phyloP scores from a whole-genome alignment of 441 rosid species.

The Gossypium davidsonii region DNA sequence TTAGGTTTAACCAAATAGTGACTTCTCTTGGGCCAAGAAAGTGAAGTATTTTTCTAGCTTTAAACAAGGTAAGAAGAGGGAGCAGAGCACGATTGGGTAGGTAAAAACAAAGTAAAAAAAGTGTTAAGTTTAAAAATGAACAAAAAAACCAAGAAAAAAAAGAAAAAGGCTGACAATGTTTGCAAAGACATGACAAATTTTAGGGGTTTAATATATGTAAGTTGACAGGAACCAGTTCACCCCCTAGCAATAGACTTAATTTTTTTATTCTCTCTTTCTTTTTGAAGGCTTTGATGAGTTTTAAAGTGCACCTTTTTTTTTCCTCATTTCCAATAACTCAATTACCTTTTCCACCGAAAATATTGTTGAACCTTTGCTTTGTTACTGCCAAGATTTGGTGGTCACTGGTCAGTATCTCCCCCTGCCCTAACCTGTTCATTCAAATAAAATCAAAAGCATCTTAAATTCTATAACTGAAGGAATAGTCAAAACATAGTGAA shows the following conservation, averaged over 20 bases:
- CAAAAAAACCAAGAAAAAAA: neutral
- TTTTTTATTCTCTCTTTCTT: neutral
- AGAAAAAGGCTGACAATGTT: slow-evolving; percentile 10
- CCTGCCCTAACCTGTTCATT: no score
- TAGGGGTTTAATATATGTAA: neutral
- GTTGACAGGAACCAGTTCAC: neutral
- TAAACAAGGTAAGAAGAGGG: neutral
- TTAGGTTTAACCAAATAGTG: no score
- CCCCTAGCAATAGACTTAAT: neutral
- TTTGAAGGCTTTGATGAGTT: neutral
- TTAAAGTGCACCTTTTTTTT: neutral
- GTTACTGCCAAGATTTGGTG: neutral
- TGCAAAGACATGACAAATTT: neutral
- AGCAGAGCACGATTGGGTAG: neutral
- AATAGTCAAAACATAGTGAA: no score
- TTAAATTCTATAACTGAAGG: no score
- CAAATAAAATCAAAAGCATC: no score
- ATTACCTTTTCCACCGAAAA: neutral
- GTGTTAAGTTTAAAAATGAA: neutral
- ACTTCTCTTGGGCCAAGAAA: neutral
- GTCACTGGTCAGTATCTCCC: neutral
- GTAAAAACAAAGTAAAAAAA: neutral
- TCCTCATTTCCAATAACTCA: neutral
- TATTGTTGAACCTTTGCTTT: neutral
- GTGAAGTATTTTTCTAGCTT: neutral